phyloP scores from a whole-genome alignment of 148 eudicot genomes.

The Rhododendron williamsianum region DNA sequence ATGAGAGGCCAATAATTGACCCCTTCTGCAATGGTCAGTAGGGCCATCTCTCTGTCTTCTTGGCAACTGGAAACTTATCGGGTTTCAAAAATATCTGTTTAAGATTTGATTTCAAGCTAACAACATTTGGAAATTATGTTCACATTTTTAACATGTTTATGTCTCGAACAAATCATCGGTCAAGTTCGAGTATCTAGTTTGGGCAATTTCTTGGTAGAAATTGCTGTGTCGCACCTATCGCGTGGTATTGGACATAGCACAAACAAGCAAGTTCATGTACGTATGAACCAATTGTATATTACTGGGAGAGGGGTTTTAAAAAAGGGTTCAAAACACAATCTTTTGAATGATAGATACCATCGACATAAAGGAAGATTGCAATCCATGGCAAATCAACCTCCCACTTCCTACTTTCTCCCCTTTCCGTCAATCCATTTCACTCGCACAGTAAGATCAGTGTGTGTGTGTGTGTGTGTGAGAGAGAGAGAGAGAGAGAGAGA shows the following conservation, averaged over 20 bases:
- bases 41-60: not conserved
- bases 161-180: not conserved
- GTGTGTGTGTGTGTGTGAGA: not conserved
- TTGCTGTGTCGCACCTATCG: not conserved
- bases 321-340: not conserved
- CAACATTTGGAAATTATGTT: not conserved
- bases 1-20: not conserved
- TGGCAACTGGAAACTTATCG: not conserved
- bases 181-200: not conserved
- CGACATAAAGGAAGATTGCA: not conserved
- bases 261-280: not conserved
- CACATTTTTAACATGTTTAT: not conserved
- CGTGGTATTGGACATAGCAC: not conserved
- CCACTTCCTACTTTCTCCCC: not conserved
- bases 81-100: not conserved
- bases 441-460: not conserved
- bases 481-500: constrained; percentile 1
- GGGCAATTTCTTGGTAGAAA: not conserved
- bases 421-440: not conserved
- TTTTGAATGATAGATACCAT: not conserved
- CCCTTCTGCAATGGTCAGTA: not conserved
- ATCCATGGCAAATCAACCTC: not conserved
- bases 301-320: not conserved
- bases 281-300: not conserved
- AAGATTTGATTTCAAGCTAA: not conserved